Evolutionary conservation across 768 basidiomycete genomes (phyloP).

Genomic region (Kondoa malvinella): DNA sequence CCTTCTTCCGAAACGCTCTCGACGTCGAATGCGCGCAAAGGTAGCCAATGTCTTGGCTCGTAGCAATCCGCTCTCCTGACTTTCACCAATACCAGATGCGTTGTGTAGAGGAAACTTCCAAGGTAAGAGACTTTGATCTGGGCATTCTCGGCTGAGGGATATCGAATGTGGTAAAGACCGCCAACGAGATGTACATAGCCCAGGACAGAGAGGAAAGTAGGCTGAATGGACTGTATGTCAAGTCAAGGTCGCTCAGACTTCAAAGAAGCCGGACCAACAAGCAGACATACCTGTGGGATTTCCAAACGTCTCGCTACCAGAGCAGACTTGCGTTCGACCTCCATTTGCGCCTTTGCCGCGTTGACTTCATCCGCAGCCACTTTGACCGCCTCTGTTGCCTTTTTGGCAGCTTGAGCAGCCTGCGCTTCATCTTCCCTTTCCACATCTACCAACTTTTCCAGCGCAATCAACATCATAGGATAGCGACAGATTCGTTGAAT

Average conservation of each 20-base stretch:
- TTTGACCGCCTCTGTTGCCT: slow-evolving; percentile 49
- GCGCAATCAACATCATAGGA: slow-evolving; percentile 66
- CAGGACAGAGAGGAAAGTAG: slow-evolving; percentile 41
- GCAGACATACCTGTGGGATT: not conserved
- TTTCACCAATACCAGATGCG: slow-evolving; percentile 74
- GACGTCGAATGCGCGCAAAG: slow-evolving; percentile 53
- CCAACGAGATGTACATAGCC: slow-evolving; percentile 66
- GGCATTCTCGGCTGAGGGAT: slow-evolving; percentile 41
- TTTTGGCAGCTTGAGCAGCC: slow-evolving; percentile 26
- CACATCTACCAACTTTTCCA: slow-evolving; percentile 31
- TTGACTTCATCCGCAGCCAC: slow-evolving; percentile 60
- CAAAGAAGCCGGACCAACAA: not conserved
- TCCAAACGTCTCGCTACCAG: not conserved
- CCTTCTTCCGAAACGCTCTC: slow-evolving; percentile 53
- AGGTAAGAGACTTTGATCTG: slow-evolving; percentile 40
- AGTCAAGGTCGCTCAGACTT: not conserved
- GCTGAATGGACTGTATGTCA: slow-evolving; percentile 25
- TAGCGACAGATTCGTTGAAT: slow-evolving; percentile 91
- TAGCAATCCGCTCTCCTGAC: slow-evolving; percentile 57
- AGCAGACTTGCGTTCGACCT: not conserved
- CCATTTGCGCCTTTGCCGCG: slow-evolving; percentile 45
- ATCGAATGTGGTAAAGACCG: slow-evolving; percentile 67
- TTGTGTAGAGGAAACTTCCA: slow-evolving; percentile 78
- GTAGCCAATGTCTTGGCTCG: slow-evolving; percentile 77
- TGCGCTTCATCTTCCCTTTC: not conserved